These are phyloP conservation scores for Pseudogymnoascus verrucosus DNA, from an alignment of 2,329 filamentous ascomycete genomes.

Conservation along the genomic window DNA sequence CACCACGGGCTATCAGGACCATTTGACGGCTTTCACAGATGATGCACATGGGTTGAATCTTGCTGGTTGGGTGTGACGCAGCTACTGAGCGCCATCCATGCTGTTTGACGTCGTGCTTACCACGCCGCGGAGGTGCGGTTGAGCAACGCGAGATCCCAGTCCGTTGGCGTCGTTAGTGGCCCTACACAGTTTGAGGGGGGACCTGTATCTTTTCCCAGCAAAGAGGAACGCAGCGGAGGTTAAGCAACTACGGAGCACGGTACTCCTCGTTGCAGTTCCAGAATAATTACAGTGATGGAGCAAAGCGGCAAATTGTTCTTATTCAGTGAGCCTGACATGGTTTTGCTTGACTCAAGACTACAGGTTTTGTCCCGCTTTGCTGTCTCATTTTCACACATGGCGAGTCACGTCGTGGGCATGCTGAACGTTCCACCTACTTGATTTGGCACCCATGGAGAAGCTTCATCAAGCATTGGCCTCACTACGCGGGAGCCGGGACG, in stretches of 20 bases:
- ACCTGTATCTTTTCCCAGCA: neutral
- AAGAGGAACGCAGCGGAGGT: neutral
- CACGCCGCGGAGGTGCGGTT: constrained; percentile 3
- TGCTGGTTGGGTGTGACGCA: neutral
- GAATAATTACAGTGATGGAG: neutral
- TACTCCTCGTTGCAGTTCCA: neutral
- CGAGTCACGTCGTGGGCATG: constrained; percentile 5
- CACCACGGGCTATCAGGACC: neutral
- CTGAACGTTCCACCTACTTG: neutral
- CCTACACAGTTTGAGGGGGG: neutral
- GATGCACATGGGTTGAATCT: constrained; percentile 2
- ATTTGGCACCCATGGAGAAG: neutral
- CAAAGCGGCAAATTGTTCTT: neutral
- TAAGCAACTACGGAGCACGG: neutral
- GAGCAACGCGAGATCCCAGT: neutral
- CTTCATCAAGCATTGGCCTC: constrained; percentile 6
- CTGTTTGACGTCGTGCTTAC: constrained; percentile 3
- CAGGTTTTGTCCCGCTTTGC: neutral
- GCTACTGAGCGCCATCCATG: neutral
- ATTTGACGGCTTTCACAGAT: neutral
- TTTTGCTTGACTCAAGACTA: neutral
- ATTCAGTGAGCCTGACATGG: neutral
- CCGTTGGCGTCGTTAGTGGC: neutral
- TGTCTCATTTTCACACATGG: neutral
- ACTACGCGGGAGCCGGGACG: constrained; percentile 3